These are phyloP conservation scores for Trichoderma sp. DNA, from an alignment of 2,329 filamentous ascomycete genomes.

Conservation along the genomic window DNA sequence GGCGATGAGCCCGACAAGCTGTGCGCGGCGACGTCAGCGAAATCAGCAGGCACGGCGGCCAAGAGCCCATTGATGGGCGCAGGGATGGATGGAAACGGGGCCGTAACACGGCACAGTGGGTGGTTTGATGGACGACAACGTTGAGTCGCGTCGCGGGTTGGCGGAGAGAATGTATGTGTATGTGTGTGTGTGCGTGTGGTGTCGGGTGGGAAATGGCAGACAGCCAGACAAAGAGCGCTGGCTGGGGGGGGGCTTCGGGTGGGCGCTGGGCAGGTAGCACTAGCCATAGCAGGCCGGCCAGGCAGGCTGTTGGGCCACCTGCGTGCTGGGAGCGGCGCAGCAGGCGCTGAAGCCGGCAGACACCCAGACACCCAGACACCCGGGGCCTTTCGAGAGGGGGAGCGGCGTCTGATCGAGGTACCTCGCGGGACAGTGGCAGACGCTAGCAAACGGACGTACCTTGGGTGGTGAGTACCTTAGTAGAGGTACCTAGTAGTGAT, in stretches of 20 bases:
- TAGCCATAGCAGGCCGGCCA: neutral
- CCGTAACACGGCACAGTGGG: conserved; percentile 44
- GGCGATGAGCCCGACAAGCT: conserved; percentile 49
- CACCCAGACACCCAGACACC: neutral
- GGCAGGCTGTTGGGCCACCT: conserved; percentile 19
- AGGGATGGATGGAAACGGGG: conserved; percentile 42
- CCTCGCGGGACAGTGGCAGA: neutral
- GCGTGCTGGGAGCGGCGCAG: conserved; percentile 13
- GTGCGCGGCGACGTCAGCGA: conserved; percentile 44
- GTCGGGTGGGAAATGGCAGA: conserved; percentile 32
- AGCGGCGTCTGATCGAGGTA: neutral
- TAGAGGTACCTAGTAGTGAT: conserved; percentile 18
- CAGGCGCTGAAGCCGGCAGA: conserved; percentile 18
- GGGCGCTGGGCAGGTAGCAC: conserved; percentile 12
- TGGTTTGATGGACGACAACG: conserved; percentile 37
- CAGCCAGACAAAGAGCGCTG: conserved; percentile 19
- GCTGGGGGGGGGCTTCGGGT: conserved; percentile 8
- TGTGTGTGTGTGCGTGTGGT: conserved; percentile 28
- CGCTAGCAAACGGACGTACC: conserved; percentile 18
- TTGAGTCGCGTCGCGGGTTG: conserved; percentile 43
- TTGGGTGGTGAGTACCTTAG: too few species aligned
- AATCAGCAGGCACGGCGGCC: conserved; percentile 38
- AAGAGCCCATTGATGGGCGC: conserved; percentile 41
- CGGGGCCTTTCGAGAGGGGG: neutral
- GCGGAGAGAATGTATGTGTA: conserved; percentile 31